Conservation (phyloP, 1,139 yeast species). For the Wickerhamomyces sp. region DNA sequence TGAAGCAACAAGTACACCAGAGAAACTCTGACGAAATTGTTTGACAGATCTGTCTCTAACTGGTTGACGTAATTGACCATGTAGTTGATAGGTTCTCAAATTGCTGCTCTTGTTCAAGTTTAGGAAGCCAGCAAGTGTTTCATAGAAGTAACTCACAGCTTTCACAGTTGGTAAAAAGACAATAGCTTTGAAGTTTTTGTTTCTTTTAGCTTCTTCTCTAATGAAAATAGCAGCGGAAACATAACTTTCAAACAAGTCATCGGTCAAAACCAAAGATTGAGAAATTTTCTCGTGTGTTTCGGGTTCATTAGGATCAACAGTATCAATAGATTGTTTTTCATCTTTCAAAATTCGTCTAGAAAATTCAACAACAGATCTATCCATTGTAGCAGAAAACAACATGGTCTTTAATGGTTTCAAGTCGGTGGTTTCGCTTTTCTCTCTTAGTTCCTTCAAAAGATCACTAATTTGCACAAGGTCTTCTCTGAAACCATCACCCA, state of each 20-base stretch:
- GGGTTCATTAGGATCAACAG: conserved; percentile 70
- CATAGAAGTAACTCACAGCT: conserved; percentile 53
- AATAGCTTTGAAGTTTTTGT: conserved; percentile 60
- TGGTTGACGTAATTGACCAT: conserved; percentile 68
- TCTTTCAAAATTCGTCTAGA: conserved; percentile 62
- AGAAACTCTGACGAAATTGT: conserved; percentile 43
- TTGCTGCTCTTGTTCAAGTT: conserved; percentile 15
- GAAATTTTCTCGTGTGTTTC: conserved; percentile 74
- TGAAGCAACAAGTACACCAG: conserved; percentile 70
- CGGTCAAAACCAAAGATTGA: conserved; percentile 54
- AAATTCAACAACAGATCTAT: conserved; percentile 56
- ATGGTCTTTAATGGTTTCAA: conserved; percentile 48
- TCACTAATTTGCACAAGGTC: conserved; percentile 54
- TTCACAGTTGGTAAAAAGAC: conserved; percentile 78
- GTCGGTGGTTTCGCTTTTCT: conserved; percentile 21
- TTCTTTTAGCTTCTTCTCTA: conserved; percentile 25
- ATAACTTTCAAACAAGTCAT: conserved; percentile 43
- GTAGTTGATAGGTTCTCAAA: conserved; percentile 38
- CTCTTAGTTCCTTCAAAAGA: conserved; percentile 38
- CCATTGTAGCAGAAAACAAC: conserved; percentile 86
- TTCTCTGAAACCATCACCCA: conserved; percentile 72
- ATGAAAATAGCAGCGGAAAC: conserved; percentile 50
- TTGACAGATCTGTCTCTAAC: conserved; percentile 56
- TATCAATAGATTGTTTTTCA: conserved; percentile 66
- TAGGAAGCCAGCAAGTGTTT: conserved; percentile 28